Evolutionary conservation across 345 rosid species (phyloP).

Genomic region (Cardamine occulta): DNA sequence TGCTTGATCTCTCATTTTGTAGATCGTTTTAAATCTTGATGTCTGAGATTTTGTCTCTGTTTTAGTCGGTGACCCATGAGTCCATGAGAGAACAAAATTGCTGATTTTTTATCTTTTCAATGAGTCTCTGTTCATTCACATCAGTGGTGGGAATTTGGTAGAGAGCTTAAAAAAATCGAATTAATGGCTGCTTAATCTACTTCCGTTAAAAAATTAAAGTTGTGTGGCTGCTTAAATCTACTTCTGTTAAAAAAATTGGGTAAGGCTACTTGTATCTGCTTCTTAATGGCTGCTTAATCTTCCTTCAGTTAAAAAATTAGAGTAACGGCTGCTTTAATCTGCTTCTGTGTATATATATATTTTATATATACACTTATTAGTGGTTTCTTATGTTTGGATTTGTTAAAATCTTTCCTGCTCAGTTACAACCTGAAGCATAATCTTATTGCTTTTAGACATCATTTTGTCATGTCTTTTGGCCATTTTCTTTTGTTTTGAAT

Average conservation of each 20-base stretch:
- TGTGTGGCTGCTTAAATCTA: background rate
- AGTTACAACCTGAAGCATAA: slow-evolving; percentile 31
- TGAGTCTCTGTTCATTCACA: background rate
- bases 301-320: slow-evolving; percentile 22
- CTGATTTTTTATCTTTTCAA: slow-evolving; percentile 17
- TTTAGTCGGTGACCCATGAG: slow-evolving; percentile 39
- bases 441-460: slow-evolving; percentile 37
- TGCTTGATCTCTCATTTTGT: slow-evolving; percentile 34
- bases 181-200: slow-evolving; percentile 26
- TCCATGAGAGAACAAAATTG: slow-evolving; percentile 33
- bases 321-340: slow-evolving; percentile 25
- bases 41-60: slow-evolving; percentile 6
- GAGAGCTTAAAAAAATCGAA: slow-evolving; percentile 16
- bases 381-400: slow-evolving; percentile 43
- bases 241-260: background rate
- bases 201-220: slow-evolving; percentile 4
- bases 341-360: slow-evolving; percentile 3
- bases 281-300: slow-evolving; percentile 25
- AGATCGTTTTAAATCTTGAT: slow-evolving; percentile 30
- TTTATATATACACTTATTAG: slow-evolving; percentile 5
- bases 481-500: slow-evolving; percentile 36
- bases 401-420: slow-evolving; percentile 19
- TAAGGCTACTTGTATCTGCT: slow-evolving; percentile 20
- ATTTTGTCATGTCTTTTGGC: slow-evolving; percentile 41
- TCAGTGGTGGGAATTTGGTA: slow-evolving; percentile 32